Evolutionary conservation across 2,329 filamentous ascomycete species (phyloP).

Genomic region (Botrytis elliptica): DNA sequence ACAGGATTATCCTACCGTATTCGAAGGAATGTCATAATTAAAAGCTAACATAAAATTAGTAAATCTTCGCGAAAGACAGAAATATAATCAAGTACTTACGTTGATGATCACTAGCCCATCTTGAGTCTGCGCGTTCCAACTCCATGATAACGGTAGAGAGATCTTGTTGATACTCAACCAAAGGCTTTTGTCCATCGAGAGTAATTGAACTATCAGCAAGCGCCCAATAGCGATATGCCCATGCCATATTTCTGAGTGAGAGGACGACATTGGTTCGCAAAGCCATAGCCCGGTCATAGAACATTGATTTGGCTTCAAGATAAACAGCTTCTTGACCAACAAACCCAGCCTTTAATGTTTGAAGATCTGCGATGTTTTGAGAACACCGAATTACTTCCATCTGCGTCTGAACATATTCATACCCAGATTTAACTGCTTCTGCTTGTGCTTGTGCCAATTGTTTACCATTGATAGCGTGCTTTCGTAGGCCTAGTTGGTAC

Average conservation of each 20-base stretch:
- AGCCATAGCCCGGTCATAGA: constrained; percentile 16
- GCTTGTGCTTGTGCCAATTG: constrained; percentile 15
- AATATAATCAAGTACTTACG: neutral
- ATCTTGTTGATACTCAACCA: constrained; percentile 5
- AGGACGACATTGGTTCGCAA: constrained; percentile 10
- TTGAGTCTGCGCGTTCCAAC: constrained; percentile 10
- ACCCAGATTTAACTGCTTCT: constrained; percentile 3
- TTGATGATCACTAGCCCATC: constrained; percentile 8
- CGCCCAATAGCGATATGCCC: constrained; percentile 16
- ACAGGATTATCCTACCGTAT: neutral
- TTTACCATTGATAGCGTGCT: constrained; percentile 16
- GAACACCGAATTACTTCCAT: constrained; percentile 11
- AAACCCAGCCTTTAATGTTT: neutral
- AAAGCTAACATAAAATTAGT: neutral
- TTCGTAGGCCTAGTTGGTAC: constrained; percentile 5
- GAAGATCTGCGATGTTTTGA: constrained; percentile 2
- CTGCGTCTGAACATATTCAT: constrained; percentile 10
- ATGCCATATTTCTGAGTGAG: neutral
- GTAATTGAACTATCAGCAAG: neutral
- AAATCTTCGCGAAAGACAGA: neutral
- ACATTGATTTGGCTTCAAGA: constrained; percentile 9
- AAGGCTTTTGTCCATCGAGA: constrained; percentile 6
- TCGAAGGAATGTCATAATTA: constrained; percentile 4
- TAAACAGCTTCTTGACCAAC: constrained; percentile 10
- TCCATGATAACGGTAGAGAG: constrained; percentile 6